phyloP scores from a whole-genome alignment of 2,329 filamentous ascomycete species.

The Ophiostoma montium region DNA sequence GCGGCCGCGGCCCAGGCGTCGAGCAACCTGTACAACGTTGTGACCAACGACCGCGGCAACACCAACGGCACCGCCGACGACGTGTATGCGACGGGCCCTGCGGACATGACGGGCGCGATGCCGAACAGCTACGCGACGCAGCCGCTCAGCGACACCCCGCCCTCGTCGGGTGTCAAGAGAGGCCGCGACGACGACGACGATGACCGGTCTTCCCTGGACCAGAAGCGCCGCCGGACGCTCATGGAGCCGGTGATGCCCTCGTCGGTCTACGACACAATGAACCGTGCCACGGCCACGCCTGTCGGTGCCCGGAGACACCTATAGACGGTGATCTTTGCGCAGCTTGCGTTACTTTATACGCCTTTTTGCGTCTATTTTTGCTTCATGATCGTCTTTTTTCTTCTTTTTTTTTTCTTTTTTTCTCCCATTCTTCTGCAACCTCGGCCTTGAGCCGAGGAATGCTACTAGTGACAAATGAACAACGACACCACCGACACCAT shows the following conservation, averaged over 20 bases:
- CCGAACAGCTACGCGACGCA: constrained; percentile 38
- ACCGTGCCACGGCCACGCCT: constrained; percentile 15
- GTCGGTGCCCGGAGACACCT: constrained; percentile 17
- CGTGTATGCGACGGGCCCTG: constrained; percentile 50
- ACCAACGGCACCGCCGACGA: constrained; percentile 56
- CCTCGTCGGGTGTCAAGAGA: constrained; percentile 25
- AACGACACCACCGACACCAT: constrained; percentile 1
- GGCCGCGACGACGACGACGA: constrained; percentile 31
- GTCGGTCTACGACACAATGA: constrained; percentile 19
- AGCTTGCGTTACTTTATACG: neutral
- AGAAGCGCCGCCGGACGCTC: constrained; percentile 24
- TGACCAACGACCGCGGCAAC: constrained; percentile 60
- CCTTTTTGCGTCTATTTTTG: constrained; percentile 1
- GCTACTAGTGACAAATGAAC: constrained; percentile 12
- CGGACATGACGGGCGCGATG: constrained; percentile 32
- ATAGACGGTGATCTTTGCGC: neutral
- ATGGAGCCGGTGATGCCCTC: constrained; percentile 20
- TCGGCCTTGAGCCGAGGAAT: neutral
- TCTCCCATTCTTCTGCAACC: constrained; percentile 4
- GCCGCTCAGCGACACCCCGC: constrained; percentile 46
- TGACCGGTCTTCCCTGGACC: constrained; percentile 20
- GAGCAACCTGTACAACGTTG: constrained; percentile 78
- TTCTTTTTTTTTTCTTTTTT: neutral
- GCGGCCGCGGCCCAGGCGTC: constrained; percentile 35
- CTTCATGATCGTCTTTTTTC: neutral